Conservation (phyloP, 176 grass and related monocot species). For the Chrysopogon serrulatus region DNA sequence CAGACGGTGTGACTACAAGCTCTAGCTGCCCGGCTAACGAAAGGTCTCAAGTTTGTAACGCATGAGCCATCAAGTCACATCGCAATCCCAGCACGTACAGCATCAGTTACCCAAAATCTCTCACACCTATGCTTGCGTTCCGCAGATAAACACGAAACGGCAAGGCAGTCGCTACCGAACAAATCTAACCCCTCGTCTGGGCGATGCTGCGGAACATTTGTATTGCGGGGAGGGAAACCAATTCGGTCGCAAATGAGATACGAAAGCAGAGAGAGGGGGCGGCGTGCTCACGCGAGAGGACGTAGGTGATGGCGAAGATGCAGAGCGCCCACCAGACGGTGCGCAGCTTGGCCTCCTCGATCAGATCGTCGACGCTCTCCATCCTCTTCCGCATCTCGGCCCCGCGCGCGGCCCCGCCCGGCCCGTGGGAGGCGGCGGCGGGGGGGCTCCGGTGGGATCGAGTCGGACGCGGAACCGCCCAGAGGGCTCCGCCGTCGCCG, state of each 20-base stretch:
- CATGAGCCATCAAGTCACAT: background rate
- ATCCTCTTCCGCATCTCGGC: conserved; percentile 59
- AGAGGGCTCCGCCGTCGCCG: conserved; percentile 26
- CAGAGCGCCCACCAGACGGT: conserved; percentile 85
- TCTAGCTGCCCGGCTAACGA: background rate
- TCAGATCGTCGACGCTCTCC: conserved; percentile 86
- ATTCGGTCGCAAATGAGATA: background rate
- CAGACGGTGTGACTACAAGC: background rate
- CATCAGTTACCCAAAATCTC: conserved; percentile 4
- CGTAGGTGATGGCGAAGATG: conserved; percentile 85
- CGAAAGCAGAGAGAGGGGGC: background rate
- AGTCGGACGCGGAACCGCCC: no score
- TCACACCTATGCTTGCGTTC: background rate
- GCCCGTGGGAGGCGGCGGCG: background rate
- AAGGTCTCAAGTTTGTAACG: background rate
- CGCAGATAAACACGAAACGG: background rate
- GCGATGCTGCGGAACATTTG: background rate
- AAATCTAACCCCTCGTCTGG: background rate
- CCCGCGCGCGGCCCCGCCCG: background rate
- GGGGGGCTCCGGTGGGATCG: background rate
- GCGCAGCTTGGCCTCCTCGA: conserved; percentile 90
- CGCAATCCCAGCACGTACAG: background rate
- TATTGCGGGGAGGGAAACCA: no score
- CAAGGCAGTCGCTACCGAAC: background rate
- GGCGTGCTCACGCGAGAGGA: conserved; percentile 70